Conservation (phyloP, 257 asterid genomes). For the Cordia subcordata region DNA sequence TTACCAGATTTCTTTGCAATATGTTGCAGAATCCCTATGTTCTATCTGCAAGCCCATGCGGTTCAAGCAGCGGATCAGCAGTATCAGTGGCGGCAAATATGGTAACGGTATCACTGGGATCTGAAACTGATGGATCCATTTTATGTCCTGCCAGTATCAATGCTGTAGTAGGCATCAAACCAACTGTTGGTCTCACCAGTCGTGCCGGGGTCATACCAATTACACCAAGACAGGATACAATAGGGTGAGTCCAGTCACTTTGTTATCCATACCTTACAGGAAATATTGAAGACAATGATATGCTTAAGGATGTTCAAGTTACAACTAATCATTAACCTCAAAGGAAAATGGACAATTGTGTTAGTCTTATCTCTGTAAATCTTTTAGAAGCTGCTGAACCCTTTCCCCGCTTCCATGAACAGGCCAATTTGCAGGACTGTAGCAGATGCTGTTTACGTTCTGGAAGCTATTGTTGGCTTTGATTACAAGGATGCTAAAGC, state of each 20-base stretch:
- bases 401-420: background rate
- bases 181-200: constrained; percentile 67
- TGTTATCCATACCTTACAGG: background rate
- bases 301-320: too few relatives aligned
- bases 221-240: constrained; percentile 57
- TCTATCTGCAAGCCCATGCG: constrained; percentile 38
- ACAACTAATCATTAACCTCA: too few relatives aligned
- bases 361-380: too few relatives aligned
- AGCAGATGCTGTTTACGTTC: constrained; percentile 43
- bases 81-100: constrained; percentile 65
- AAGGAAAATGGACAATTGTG: too few relatives aligned
- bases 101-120: constrained; percentile 56
- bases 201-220: constrained; percentile 67
- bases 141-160: constrained; percentile 54
- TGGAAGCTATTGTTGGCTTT: constrained; percentile 43
- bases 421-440: constrained; percentile 51
- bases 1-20: background rate
- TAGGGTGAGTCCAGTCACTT: constrained; percentile 31
- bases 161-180: constrained; percentile 69
- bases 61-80: constrained; percentile 82
- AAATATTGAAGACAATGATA: too few relatives aligned
- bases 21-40: constrained; percentile 57
- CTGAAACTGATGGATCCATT: constrained; percentile 62
- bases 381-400: too few relatives aligned
- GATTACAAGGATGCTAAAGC: constrained; percentile 33